Conservation (phyloP, 2,329 filamentous ascomycete genomes). For the Aureobasidium sp. region DNA sequence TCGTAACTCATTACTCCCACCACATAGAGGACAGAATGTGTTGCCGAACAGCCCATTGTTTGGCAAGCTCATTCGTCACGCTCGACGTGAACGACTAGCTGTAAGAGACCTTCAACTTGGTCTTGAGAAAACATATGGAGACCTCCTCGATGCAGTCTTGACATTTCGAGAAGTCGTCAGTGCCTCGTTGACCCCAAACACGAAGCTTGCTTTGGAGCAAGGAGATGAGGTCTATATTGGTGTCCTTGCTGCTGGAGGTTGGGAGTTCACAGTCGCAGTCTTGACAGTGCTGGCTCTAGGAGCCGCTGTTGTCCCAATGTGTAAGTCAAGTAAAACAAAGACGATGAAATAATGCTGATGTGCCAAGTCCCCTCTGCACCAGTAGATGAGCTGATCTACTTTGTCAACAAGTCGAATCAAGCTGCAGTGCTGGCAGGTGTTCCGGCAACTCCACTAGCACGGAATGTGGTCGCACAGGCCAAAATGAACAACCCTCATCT, state of each 20-base stretch:
- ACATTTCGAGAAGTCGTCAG: constrained; percentile 34
- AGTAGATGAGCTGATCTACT: constrained; percentile 40
- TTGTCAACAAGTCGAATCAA: constrained; percentile 35
- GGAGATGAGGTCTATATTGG: constrained; percentile 39
- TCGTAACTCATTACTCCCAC: constrained; percentile 16
- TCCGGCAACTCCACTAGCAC: constrained; percentile 26
- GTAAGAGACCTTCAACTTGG: constrained; percentile 35
- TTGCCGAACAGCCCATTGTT: constrained; percentile 33
- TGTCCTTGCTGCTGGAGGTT: constrained; percentile 40
- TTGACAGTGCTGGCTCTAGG: constrained; percentile 42
- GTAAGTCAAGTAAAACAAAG: not conserved
- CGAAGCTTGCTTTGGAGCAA: constrained; percentile 22
- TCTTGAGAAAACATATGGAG: constrained; percentile 33
- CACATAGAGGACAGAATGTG: constrained; percentile 22
- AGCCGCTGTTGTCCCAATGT: constrained; percentile 42
- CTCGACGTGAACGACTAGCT: constrained; percentile 30
- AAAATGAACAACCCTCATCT: constrained; percentile 24
- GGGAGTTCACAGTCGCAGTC: constrained; percentile 44
- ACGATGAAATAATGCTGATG: not conserved
- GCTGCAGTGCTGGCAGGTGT: constrained; percentile 33
- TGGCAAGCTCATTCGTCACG: constrained; percentile 35
- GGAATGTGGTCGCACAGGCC: constrained; percentile 19
- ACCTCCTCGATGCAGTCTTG: constrained; percentile 41
- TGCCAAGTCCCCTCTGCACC: constrained; percentile 31
- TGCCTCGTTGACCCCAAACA: constrained; percentile 26